Base-by-base conservation (phyloP, 78 protist genomes). In the Dictyostelium firmibasis region DNA sequence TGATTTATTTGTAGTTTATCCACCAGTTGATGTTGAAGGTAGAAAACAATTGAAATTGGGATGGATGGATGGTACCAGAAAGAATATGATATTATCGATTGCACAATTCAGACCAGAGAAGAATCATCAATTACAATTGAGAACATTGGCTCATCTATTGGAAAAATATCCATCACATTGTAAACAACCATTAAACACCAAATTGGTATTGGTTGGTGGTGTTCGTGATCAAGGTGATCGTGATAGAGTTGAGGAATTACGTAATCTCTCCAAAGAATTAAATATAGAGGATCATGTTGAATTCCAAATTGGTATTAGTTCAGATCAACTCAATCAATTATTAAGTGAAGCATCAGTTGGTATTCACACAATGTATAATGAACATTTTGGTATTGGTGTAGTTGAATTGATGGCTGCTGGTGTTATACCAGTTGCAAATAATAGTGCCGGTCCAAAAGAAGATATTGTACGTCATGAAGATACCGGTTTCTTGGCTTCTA, bases 361-460 rank as follows among this genome's bases (percentile, higher is more conserved):
- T 11, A 83, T 98, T 36, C 99, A 98, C 93, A 97, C 98, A 14
- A 98, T 98, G 99, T 67, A 97, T 83, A 75, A 93, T 85, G 99
- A 98, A 85, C 99, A 98, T 91, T 98, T 98, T 84, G 99, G 99
- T 25, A 98, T 98, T 78, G 95, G 98, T 23, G 97, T 98, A 0
- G 99, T 98, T 20, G 99, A 98, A 85, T 60, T 93, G 84, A 96
- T 97, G 98, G 98, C 98, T 11, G 91, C 96, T 9, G 98, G 98
- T 67, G 60, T 86, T 16, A 91, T 98, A 20, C 79, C 98, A 0
- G 91, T 98, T 4, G 98, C 98, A 16, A 98, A 98, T 85, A 50
- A 92, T 29, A 78, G 94, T 8, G 98, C 84, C n/a, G 98, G 98
- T 69, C 98, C 98, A 20, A 77, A 85, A 86, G 77, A 62, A 31